These are phyloP conservation scores for Sordaria brevicollis DNA, from an alignment of 495 filamentous ascomycete genomes.

Conservation along the genomic window DNA sequence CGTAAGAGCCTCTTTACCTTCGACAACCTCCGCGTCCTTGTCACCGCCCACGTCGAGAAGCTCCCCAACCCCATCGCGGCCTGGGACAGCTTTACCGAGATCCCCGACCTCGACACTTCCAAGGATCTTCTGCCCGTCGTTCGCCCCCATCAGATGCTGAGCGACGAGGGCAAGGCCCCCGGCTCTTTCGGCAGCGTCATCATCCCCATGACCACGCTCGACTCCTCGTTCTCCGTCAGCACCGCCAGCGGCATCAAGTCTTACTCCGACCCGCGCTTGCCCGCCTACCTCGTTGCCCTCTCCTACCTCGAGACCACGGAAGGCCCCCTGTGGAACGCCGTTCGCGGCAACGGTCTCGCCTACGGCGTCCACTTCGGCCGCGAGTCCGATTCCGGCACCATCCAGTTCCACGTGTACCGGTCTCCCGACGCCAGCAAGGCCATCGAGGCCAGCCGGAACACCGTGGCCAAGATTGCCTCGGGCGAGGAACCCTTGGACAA, in stretches of 20 bases:
- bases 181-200: constrained; percentile 64
- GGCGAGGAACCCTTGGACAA: constrained; percentile 61
- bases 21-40: constrained; percentile 72
- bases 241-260: constrained; percentile 63
- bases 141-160: constrained; percentile 49
- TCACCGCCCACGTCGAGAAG: constrained; percentile 72
- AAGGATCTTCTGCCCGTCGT: constrained; percentile 34
- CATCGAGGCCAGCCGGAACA: constrained; percentile 62
- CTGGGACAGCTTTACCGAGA: constrained; percentile 55
- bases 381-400: constrained; percentile 65
- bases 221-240: constrained; percentile 80
- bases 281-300: constrained; percentile 74
- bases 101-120: constrained; percentile 31
- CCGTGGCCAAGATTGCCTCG: constrained; percentile 42
- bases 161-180: constrained; percentile 56
- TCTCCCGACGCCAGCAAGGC: constrained; percentile 86
- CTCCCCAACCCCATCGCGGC: constrained; percentile 69
- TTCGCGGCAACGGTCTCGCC: constrained; percentile 84
- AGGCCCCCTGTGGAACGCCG: constrained; percentile 85
- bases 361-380: constrained; percentile 73
- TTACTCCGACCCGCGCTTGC: constrained; percentile 65
- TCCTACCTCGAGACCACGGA: constrained; percentile 89
- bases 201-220: constrained; percentile 83
- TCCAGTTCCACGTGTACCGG: constrained; percentile 76
- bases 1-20: constrained; percentile 63